phyloP scores from a whole-genome alignment of 805 yeast species.

The Candida silvatica region DNA sequence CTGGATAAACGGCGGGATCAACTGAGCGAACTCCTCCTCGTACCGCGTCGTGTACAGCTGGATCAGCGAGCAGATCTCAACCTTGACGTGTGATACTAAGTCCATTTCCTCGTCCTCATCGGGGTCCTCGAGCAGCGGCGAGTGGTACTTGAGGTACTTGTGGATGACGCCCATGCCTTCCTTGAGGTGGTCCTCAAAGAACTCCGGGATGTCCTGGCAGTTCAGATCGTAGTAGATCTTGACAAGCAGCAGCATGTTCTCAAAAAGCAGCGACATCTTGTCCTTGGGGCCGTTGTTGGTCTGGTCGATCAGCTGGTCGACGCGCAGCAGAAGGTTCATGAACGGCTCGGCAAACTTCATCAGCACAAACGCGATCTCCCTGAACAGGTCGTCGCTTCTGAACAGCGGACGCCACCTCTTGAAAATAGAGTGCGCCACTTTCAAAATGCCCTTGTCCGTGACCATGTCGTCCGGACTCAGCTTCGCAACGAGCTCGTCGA shows the following conservation, averaged over 20 bases:
- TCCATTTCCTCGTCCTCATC: slow-evolving; percentile 66
- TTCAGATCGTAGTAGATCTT: slow-evolving; percentile 90
- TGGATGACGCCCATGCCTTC: slow-evolving; percentile 75
- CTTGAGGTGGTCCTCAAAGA: slow-evolving; percentile 83
- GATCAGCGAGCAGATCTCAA: slow-evolving; percentile 77
- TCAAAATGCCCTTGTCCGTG: slow-evolving; percentile 75
- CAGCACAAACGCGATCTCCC: slow-evolving; percentile 81
- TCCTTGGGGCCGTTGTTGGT: slow-evolving; percentile 34
- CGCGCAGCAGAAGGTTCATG: slow-evolving; percentile 53
- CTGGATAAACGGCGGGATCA: slow-evolving; percentile 71
- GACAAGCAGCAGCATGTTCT: slow-evolving; percentile 58
- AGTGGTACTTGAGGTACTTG: slow-evolving; percentile 62
- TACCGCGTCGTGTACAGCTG: slow-evolving; percentile 84
- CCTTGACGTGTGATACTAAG: slow-evolving; percentile 59
- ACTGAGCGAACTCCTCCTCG: slow-evolving; percentile 81
- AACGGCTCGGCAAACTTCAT: slow-evolving; percentile 79
- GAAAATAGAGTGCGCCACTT: slow-evolving; percentile 92
- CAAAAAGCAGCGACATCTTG: slow-evolving; percentile 49
- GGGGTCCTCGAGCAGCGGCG: slow-evolving; percentile 44
- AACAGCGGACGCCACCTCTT: slow-evolving; percentile 95
- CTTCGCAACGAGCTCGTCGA: slow-evolving; percentile 64
- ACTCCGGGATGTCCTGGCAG: slow-evolving; percentile 97
- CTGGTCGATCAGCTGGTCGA: slow-evolving; percentile 55
- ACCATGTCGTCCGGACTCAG: slow-evolving; percentile 59
- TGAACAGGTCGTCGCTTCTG: slow-evolving; percentile 80